phyloP scores from a whole-genome alignment of 306 rosid genomes.

The Echinosophora koreensis region DNA sequence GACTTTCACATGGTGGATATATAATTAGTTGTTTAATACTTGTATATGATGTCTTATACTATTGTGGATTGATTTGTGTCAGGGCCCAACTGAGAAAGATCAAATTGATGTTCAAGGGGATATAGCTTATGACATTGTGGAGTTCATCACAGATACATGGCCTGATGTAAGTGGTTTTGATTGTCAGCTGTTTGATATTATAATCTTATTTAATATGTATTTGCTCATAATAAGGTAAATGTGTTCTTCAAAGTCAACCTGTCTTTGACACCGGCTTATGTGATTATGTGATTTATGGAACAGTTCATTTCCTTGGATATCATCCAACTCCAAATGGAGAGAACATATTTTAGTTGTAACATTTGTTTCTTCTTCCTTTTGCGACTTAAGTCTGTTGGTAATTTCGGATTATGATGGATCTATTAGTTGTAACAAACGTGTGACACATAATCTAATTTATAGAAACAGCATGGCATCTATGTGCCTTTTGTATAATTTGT shows the following conservation, averaged over 20 bases:
- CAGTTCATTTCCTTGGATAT: constrained; percentile 1
- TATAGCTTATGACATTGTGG: constrained; percentile 91
- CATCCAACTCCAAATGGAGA: background rate
- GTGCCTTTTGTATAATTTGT: background rate
- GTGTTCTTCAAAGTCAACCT: background rate
- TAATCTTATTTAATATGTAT: constrained; percentile 21
- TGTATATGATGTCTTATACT: constrained; percentile 41
- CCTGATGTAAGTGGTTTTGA: constrained; percentile 73
- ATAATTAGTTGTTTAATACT: constrained; percentile 25
- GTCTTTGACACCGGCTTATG: constrained; percentile 8
- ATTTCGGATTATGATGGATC: constrained; percentile 9
- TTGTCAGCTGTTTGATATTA: constrained; percentile 11
- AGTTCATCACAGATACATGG: constrained; percentile 94
- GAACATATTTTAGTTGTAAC: background rate
- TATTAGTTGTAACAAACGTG: background rate
- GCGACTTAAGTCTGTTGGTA: background rate
- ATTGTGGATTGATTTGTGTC: constrained; percentile 51
- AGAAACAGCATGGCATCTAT: background rate
- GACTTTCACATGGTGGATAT: constrained; percentile 18
- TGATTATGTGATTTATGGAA: constrained; percentile 37
- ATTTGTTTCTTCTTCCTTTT: background rate
- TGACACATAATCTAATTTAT: background rate
- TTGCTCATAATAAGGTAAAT: background rate
- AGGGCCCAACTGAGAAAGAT: constrained; percentile 99
- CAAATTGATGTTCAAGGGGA: constrained; percentile 99